phyloP scores from a whole-genome alignment of 2,329 filamentous ascomycete species.

The Lasiodiplodia sp. region DNA sequence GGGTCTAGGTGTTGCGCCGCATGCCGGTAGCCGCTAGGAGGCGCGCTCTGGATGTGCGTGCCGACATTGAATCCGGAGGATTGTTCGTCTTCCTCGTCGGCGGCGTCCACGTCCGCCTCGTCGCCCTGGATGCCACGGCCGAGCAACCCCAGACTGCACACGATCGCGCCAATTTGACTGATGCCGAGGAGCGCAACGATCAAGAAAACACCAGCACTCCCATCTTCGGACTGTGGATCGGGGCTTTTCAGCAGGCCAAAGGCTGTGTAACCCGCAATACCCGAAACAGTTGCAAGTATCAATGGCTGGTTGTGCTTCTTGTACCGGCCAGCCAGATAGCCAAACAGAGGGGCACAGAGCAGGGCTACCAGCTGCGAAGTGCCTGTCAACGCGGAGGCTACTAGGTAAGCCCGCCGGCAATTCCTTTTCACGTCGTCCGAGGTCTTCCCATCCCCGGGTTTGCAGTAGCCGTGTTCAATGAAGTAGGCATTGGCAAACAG shows the following conservation, averaged over 20 bases:
- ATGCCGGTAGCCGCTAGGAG: neutral
- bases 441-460: conserved; percentile 53
- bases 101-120: conserved; percentile 36
- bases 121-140: conserved; percentile 76
- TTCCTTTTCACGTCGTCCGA: conserved; percentile 76
- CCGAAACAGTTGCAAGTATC: conserved; percentile 72
- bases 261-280: conserved; percentile 77
- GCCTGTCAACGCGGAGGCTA: conserved; percentile 86
- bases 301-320: conserved; percentile 72
- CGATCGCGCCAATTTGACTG: conserved; percentile 95
- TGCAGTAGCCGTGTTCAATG: conserved; percentile 78
- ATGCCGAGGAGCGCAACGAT: conserved; percentile 83
- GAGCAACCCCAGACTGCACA: conserved; percentile 90
- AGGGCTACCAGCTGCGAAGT: conserved; percentile 87
- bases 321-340: conserved; percentile 77
- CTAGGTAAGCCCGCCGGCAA: conserved; percentile 84
- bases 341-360: conserved; percentile 84
- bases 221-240: conserved; percentile 74
- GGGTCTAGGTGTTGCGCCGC: conserved; percentile 29
- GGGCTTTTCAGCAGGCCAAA: conserved; percentile 82
- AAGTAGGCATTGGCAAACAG: conserved; percentile 93
- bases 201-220: conserved; percentile 73
- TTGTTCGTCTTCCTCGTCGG: conserved; percentile 31
- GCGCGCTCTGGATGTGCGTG: conserved; percentile 6
- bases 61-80: neutral